Conservation (phyloP, 805 yeast genomes). For the Myxozyma kluyveri region DNA sequence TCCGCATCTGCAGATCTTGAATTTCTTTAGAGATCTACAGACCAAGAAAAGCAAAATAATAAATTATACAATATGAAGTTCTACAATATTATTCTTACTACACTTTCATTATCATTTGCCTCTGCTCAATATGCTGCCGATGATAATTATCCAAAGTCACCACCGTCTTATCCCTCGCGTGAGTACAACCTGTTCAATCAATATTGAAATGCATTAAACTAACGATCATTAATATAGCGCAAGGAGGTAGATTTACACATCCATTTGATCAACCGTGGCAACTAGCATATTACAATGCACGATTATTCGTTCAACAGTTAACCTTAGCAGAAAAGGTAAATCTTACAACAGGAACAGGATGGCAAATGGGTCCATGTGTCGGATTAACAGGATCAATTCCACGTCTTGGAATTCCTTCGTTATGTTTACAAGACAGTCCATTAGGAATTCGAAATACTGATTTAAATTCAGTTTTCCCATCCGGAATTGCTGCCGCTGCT, state of each 20-base stretch:
- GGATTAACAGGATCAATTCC: conserved; percentile 62
- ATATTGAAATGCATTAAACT: not conserved
- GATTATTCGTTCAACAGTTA: conserved; percentile 55
- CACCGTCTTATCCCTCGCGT: conserved; percentile 21
- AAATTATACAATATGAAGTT: too few relatives aligned
- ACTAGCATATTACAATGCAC: conserved; percentile 55
- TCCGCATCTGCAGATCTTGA: too few relatives aligned
- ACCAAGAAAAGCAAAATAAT: too few relatives aligned
- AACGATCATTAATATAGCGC: conserved; percentile 3
- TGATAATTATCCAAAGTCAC: too few relatives aligned
- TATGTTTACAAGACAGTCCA: conserved; percentile 64
- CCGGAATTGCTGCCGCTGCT: conserved; percentile 58
- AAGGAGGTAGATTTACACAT: conserved; percentile 17
- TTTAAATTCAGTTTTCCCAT: conserved; percentile 55
- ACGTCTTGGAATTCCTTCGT: conserved; percentile 51
- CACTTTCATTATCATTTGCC: too few relatives aligned
- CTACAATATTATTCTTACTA: too few relatives aligned
- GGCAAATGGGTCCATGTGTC: conserved; percentile 61
- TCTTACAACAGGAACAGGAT: conserved; percentile 63
- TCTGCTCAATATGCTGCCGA: too few relatives aligned
- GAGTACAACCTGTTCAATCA: not conserved
- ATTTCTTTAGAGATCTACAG: too few relatives aligned
- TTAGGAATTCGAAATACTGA: conserved; percentile 59
- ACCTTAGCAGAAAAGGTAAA: conserved; percentile 59
- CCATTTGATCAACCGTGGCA: conserved; percentile 46